Evolutionary conservation across 2,329 filamentous ascomycete genomes (phyloP).

Genomic region (Penicillium sp.): DNA sequence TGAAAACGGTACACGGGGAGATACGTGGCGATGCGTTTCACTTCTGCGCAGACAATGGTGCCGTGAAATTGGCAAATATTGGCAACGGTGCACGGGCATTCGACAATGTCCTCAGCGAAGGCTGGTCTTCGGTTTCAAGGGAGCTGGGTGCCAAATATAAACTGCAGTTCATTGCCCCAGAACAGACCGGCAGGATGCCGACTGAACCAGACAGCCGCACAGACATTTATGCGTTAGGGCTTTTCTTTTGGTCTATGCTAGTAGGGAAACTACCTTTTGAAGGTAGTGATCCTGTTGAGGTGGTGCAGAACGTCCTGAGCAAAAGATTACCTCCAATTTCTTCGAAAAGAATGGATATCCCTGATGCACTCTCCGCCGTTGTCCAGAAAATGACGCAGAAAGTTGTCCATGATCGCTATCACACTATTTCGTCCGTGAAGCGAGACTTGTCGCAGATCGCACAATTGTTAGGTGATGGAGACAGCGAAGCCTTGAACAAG

Average conservation of each 20-base stretch:
- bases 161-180: constrained; percentile 85
- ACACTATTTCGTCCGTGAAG: constrained; percentile 82
- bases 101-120: constrained; percentile 83
- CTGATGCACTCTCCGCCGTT: constrained; percentile 75
- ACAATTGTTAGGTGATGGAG: constrained; percentile 70
- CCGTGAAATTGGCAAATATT: constrained; percentile 78
- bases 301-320: constrained; percentile 84
- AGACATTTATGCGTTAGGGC: constrained; percentile 88
- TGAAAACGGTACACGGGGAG: constrained; percentile 85
- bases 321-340: constrained; percentile 75
- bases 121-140: constrained; percentile 79
- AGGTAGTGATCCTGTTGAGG: constrained; percentile 77
- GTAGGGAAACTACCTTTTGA: constrained; percentile 78
- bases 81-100: constrained; percentile 85
- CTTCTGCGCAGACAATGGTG: constrained; percentile 67
- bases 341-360: constrained; percentile 74
- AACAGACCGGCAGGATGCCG: constrained; percentile 90
- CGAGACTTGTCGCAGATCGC: constrained; percentile 75
- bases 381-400: constrained; percentile 93
- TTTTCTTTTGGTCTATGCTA: constrained; percentile 83
- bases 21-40: constrained; percentile 89
- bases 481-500: constrained; percentile 66
- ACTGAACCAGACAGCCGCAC: constrained; percentile 88
- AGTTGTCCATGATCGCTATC: constrained; percentile 81
- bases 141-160: constrained; percentile 86